Base-by-base conservation (phyloP, 257 asterid species). In the Parsonsia alboflavescens region DNA sequence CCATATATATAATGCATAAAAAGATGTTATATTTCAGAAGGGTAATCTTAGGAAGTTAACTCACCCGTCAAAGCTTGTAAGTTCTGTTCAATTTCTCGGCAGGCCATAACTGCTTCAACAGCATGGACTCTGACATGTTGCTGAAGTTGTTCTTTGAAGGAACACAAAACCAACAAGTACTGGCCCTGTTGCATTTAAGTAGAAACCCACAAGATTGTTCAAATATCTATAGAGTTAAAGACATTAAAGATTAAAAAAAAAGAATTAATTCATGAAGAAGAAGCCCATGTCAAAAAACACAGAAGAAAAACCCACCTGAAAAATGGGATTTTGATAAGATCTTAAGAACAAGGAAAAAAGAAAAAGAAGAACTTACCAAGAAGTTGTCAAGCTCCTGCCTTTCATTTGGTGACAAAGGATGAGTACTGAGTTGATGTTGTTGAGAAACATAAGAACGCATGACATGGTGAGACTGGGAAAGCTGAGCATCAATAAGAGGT, bases 41-140 rank as follows among this genome's bases (percentile, higher is more conserved):
- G 28, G 49, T 39, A 33, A 33, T 33, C 39, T 7, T 21, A 1
- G 8, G 7, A 6, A 65, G 7, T 16, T 30, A 19, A 73, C 71
- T 58, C 85, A 90, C 99, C 99, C 26, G 99, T 94, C 76, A 94
- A 88, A 81, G 90, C 77, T 80, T 85, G 99, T 50, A 94, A 81
- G 77, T 80, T 90, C 74, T 89, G 97, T 75, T 94, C 97, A 78
- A 94, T 91, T 84, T 94, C 97, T 79, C 97, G 92, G 89, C 97
- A 92, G 80, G 97, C 97, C 96, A 94, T 92, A 79, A 92, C 97
- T 54, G 99, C 99, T 85, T 95, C 98, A 73, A 90, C 98, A 67
- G 98, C 99, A 73, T 92, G 98, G 73, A 92, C 87, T 85, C 98
- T 90, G 86, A 95, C 98, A 85, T 95, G 99, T 74, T 92, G 96